phyloP scores from a whole-genome alignment of 768 basidiomycete genomes.

The Lentinus tigrinus region DNA sequence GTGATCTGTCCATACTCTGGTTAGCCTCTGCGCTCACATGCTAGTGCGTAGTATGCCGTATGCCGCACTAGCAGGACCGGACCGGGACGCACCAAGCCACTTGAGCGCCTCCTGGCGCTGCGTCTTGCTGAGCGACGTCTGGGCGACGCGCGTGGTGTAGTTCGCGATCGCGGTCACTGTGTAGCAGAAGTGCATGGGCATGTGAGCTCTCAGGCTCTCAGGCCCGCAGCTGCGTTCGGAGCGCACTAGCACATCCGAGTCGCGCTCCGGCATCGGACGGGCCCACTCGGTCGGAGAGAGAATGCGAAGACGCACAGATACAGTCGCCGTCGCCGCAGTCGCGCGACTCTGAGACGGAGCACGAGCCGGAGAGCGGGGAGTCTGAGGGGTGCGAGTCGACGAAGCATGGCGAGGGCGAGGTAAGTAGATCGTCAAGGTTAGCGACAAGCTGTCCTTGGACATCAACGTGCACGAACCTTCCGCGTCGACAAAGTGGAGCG shows the following conservation, averaged over 20 bases:
- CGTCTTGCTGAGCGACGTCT: conserved; percentile 38
- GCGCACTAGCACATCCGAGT: too few relatives aligned
- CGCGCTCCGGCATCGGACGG: too few relatives aligned
- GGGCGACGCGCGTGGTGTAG: conserved; percentile 49
- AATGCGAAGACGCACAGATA: conserved; percentile 23
- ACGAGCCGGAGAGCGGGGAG: conserved; percentile 30
- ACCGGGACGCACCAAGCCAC: conserved; percentile 38
- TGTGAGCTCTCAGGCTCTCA: not conserved
- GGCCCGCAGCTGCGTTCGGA: too few relatives aligned
- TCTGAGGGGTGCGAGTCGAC: not conserved
- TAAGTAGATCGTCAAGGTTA: too few relatives aligned
- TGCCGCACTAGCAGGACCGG: not conserved
- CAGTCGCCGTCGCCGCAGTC: conserved; percentile 41
- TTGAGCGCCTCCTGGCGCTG: conserved; percentile 53
- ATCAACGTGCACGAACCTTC: conserved; percentile 23
- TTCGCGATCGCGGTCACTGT: conserved; percentile 56
- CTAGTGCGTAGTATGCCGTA: too few relatives aligned
- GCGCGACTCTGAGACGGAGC: conserved; percentile 46
- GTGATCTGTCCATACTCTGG: not conserved
- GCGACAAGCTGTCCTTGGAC: not conserved
- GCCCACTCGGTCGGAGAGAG: not conserved
- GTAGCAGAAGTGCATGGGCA: too few relatives aligned
- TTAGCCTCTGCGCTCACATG: not conserved
- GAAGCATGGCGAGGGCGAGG: too few relatives aligned
- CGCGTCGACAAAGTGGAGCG: conserved; percentile 51